phyloP scores from a whole-genome alignment of 2,329 filamentous ascomycete species.

The Emergomyces orientalis region DNA sequence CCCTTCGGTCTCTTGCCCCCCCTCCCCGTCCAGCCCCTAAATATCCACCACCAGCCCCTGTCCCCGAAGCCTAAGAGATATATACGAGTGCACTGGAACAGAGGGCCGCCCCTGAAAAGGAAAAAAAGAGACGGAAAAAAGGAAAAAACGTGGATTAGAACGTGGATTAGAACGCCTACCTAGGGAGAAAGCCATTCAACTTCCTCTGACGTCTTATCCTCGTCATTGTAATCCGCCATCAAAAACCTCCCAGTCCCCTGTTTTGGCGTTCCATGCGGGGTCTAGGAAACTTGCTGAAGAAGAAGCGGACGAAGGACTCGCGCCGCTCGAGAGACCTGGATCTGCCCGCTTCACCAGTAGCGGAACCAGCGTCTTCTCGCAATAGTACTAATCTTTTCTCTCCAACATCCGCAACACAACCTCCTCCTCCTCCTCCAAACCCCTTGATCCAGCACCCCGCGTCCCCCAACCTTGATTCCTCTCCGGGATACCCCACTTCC shows the following conservation, averaged over 20 bases:
- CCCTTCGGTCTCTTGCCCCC: too few relatives aligned
- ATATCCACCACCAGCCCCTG: neutral
- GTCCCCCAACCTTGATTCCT: slow-evolving; percentile 1
- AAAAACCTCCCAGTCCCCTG: slow-evolving; percentile 3
- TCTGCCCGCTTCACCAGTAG: slow-evolving; percentile 17
- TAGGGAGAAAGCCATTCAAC: too few relatives aligned
- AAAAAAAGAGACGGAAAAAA: neutral
- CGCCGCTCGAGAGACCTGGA: slow-evolving; percentile 32
- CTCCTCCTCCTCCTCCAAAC: slow-evolving; percentile 13
- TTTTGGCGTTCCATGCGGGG: slow-evolving; percentile 61
- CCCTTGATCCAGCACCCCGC: slow-evolving; percentile 14
- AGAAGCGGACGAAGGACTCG: slow-evolving; percentile 95
- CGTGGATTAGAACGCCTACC: too few relatives aligned
- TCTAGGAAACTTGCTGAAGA: slow-evolving; percentile 85
- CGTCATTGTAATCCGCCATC: neutral
- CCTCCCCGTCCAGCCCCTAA: too few relatives aligned
- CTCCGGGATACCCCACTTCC: neutral
- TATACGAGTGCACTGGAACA: neutral
- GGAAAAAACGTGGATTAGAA: neutral
- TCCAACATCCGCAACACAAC: slow-evolving; percentile 11
- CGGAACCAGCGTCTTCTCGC: slow-evolving; percentile 19
- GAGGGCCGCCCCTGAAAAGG: neutral
- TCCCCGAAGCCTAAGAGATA: neutral
- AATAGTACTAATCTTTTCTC: slow-evolving; percentile 11
- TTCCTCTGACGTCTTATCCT: neutral